A percentile compares a stretch with the other conserved stretches of the same genome.
Conservation (phyloP, 805 yeast genomes). For the Ogataea populi-albae region DNA sequence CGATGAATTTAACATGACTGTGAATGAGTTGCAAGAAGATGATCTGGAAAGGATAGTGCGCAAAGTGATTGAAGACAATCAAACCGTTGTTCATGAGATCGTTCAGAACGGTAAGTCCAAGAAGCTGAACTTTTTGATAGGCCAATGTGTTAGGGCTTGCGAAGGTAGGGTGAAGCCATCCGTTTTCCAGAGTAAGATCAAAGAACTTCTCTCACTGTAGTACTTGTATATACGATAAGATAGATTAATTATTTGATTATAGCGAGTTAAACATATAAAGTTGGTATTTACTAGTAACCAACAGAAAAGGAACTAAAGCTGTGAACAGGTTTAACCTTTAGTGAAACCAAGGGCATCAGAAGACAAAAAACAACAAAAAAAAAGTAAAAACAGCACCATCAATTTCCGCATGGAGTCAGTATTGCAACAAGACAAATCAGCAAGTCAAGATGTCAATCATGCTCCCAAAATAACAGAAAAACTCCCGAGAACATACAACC, state of each 20-base stretch:
- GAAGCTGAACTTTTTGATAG: conserved; percentile 75
- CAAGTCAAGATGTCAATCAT: too few species aligned
- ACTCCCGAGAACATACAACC: conserved; percentile 4
- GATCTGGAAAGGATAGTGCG: conserved; percentile 31
- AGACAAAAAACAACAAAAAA: conserved; percentile 2
- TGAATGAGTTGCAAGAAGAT: conserved; percentile 35
- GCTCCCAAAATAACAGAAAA: conserved; percentile 1
- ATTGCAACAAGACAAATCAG: too few species aligned
- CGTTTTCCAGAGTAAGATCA: conserved; percentile 24
- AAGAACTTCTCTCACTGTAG: too few species aligned
- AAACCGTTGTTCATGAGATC: conserved; percentile 56
- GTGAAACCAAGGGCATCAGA: conserved; percentile 3
- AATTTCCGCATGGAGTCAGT: too few species aligned
- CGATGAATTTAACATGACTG: conserved; percentile 48
- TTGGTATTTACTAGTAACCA: too few species aligned
- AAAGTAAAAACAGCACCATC: conserved; percentile 1
- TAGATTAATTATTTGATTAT: too few species aligned
- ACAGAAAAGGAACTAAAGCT: conserved; percentile 3
- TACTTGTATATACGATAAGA: too few species aligned
- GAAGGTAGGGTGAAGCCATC: conserved; percentile 54
- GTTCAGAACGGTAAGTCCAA: conserved; percentile 54
- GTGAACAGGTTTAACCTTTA: too few species aligned
- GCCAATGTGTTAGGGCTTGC: conserved; percentile 77
- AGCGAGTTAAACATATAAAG: not conserved
- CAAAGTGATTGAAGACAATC: conserved; percentile 39